Evolutionary conservation across 2,329 filamentous ascomycete genomes (phyloP), one percentile per base, ranked within the genome.

Genomic region (Arthrobotrys conoides): DNA sequence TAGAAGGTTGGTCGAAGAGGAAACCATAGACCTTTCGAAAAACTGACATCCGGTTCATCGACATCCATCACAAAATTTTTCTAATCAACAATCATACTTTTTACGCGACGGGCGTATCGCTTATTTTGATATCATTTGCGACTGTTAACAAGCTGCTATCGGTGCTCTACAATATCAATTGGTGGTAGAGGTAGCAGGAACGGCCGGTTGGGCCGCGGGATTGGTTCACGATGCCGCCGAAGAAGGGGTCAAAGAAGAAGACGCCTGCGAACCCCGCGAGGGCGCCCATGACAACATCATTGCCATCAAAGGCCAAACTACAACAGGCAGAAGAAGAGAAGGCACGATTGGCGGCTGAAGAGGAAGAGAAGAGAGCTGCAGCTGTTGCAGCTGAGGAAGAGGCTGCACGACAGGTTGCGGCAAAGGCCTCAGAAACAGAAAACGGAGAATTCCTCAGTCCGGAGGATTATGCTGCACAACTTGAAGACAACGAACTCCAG

Each of bases 251-350:
- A 86, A 97, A 97, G 87, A 96, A 93, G 87, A 98, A 97, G 88
- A 88, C 92, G 70, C 89, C 90, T 27, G 89, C 91, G 36, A 98
- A 97, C 85, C 93, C 94, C 76, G 93, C 94, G 46, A 89, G 96
- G 84, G 96, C 94, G 18, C 97, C 97, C 86, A 93, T 95, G 80
- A 99, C 96, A 4, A 96, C 93, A 12, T 98, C 95, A 0, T 89
- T 97, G 76, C 93, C 94, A 51, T 96, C 93, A 24, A 97, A 94
- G 82, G 88, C 90, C 8, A 88, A 93, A 83, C 87, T 78, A 22
- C 75, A 78, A 22, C 75, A 78, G 27, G 73, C 68, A 10, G 67
- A 77, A 27, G 68, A 76, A 46, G 72, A 76, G 53, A 80, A 75
- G 33, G 66, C 70, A 46, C 64, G 76, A 30, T 27, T 73, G 38